A percentile compares a stretch with the other conserved stretches of the same genome.
These are phyloP conservation scores for Coniochaeta hoffmannii DNA, from an alignment of 2,329 filamentous ascomycete species.

Conservation along the genomic window DNA sequence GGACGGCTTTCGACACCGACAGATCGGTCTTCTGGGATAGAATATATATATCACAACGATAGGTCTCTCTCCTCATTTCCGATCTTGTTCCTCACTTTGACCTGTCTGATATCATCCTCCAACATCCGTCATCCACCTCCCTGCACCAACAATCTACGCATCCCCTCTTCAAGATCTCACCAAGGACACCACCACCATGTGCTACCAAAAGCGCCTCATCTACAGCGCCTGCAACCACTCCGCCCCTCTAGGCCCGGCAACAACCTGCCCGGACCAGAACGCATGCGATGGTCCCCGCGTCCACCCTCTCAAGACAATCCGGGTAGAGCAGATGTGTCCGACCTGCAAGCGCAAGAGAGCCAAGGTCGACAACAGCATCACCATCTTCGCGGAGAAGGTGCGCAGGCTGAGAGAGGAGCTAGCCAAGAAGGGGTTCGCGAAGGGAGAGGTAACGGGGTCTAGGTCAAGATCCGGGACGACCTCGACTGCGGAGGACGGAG, in stretches of 20 bases:
- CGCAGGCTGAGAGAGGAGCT: not conserved
- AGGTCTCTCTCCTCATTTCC: no score
- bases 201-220: constrained; percentile 1
- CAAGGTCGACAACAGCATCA: not conserved
- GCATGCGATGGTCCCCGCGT: not conserved
- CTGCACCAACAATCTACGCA: not conserved
- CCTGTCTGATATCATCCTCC: not conserved
- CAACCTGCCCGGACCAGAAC: not conserved
- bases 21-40: no score
- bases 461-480: not conserved
- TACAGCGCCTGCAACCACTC: constrained; percentile 1
- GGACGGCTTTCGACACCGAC: no score
- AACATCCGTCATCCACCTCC: not conserved
- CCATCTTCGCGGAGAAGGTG: not conserved
- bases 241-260: not conserved
- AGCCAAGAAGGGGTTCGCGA: not conserved
- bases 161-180: not conserved
- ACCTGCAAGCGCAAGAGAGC: not conserved
- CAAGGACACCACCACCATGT: not conserved
- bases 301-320: not conserved
- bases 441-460: not conserved
- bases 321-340: not conserved
- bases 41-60: no score
- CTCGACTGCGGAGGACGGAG: not conserved
- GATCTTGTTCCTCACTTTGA: no score